Percentiles rank a stretch among this genome's conserved stretches.
These are phyloP conservation scores for Pythium biforme DNA, from an alignment of 352 stramenopile species.

Conservation along the genomic window DNA sequence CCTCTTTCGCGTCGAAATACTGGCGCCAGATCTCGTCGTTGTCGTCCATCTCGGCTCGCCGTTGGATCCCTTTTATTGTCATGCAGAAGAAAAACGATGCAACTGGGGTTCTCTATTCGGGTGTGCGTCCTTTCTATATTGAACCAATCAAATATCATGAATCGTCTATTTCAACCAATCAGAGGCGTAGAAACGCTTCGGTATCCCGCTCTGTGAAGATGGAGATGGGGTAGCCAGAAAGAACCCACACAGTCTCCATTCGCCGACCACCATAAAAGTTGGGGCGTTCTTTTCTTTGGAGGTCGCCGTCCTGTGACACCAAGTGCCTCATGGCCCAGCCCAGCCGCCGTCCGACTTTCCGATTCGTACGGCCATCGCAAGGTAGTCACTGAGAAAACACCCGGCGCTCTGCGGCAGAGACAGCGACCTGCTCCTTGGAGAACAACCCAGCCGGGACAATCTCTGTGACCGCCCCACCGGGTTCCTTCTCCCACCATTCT, in stretches of 20 bases:
- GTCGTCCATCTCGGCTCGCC: conserved; percentile 1
- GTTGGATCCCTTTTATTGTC: conserved; percentile 2
- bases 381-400: background rate
- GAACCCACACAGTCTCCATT: background rate
- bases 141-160: background rate
- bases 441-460: background rate
- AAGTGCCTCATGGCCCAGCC: background rate
- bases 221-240: conserved; percentile 15
- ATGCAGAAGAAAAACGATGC: background rate
- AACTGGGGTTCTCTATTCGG: conserved; percentile 9
- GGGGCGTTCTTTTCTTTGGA: conserved; percentile 22
- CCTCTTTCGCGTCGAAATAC: conserved; percentile 76
- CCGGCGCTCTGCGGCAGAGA: background rate
- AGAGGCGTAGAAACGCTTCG: background rate
- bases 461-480: background rate
- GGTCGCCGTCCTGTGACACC: background rate
- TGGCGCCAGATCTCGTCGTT: conserved; percentile 51
- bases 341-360: conserved; percentile 11
- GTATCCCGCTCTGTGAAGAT: background rate
- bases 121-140: background rate
- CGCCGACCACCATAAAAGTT: conserved; percentile 1
- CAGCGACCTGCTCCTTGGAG: background rate
- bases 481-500: background rate
- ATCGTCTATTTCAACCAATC: conserved; percentile 20
- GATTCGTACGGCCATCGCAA: no score